Conservation (phyloP, 139 green algal genomes). For the Chlorella sorokiniana region DNA sequence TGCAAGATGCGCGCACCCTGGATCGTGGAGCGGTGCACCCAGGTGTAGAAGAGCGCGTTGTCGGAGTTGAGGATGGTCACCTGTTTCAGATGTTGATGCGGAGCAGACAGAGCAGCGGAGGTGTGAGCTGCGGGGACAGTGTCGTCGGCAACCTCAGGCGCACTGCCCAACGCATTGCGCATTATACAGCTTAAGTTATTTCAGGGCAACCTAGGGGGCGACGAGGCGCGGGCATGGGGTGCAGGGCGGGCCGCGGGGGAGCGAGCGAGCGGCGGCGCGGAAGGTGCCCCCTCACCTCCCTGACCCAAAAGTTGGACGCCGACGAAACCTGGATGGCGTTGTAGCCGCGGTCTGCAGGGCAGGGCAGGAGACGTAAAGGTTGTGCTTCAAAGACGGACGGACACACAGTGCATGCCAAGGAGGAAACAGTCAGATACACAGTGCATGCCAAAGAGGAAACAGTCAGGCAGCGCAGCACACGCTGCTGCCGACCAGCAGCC, state of each 20-base stretch:
- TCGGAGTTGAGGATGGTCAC: constrained; percentile 11
- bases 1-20: background rate
- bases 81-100: background rate
- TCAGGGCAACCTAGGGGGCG: too few species aligned
- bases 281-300: background rate
- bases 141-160: too few species aligned
- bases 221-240: too few species aligned
- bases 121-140: background rate
- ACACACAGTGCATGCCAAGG: background rate
- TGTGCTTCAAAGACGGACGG: background rate
- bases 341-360: constrained; percentile 3
- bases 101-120: too few species aligned
- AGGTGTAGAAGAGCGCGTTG: background rate
- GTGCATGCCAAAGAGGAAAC: background rate
- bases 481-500: too few species aligned
- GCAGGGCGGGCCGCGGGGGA: too few species aligned
- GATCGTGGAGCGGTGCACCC: background rate
- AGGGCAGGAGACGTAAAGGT: too few species aligned
- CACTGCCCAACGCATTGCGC: too few species aligned
- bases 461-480: too few species aligned
- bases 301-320: constrained; percentile 10
- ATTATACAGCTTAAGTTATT: too few species aligned
- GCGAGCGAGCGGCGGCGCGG: too few species aligned
- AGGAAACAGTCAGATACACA: background rate
- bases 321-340: constrained; percentile 8